Evolutionary conservation across 768 basidiomycete genomes (phyloP).

Genomic region (Antrodiella citrinella): DNA sequence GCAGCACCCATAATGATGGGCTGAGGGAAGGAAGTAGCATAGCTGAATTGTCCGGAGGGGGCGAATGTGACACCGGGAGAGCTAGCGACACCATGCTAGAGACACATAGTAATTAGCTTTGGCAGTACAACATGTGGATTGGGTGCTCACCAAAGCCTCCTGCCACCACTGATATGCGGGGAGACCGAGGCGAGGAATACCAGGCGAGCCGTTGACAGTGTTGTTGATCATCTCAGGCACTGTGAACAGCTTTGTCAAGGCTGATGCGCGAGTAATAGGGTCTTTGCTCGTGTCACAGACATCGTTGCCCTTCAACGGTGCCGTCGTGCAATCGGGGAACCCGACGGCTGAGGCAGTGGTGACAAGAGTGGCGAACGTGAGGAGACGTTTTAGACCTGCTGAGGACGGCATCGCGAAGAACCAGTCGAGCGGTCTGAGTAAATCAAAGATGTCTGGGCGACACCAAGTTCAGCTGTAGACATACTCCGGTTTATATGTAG

Average conservation of each 20-base stretch:
- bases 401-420: not conserved
- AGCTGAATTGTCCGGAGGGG: constrained; percentile 41
- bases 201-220: constrained; percentile 40
- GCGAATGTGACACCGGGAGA: constrained; percentile 49
- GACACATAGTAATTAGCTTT: too few relatives aligned
- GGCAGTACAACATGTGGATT: too few relatives aligned
- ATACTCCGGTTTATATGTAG: not conserved
- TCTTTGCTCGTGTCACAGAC: constrained; percentile 42
- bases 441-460: not conserved
- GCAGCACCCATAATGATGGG: constrained; percentile 48
- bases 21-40: constrained; percentile 51
- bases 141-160: constrained; percentile 43
- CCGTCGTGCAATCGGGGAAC: constrained; percentile 43
- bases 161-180: constrained; percentile 56
- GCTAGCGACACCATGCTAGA: constrained; percentile 45
- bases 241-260: constrained; percentile 41
- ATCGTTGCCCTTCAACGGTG: constrained; percentile 35
- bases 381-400: not conserved
- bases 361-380: not conserved
- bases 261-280: constrained; percentile 38
- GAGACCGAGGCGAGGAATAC: constrained; percentile 47
- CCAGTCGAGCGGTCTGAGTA: too few relatives aligned
- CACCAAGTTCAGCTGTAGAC: not conserved
- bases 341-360: constrained; percentile 2
- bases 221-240: constrained; percentile 43